A percentile compares a stretch with the other conserved stretches of the same genome.
Evolutionary conservation across 257 asterid genomes (phyloP).

Genomic region (Euphrasia confusa): DNA sequence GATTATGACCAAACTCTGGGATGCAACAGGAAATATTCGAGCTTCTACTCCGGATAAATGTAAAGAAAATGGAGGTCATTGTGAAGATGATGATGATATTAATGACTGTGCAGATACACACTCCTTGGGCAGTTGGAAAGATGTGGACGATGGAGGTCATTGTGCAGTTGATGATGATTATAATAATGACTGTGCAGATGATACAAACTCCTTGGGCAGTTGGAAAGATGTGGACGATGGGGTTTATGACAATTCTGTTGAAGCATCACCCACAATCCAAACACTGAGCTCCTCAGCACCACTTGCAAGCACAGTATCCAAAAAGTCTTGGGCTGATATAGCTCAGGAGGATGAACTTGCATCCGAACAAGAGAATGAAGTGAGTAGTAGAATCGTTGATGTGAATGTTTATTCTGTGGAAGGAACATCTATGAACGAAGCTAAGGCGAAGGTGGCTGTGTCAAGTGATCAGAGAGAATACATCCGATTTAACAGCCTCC

Average conservation of each 20-base stretch:
- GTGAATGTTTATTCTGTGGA: slow-evolving; percentile 26
- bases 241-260: slow-evolving; percentile 34
- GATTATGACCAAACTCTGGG: slow-evolving; percentile 20
- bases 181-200: slow-evolving; percentile 42
- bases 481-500: slow-evolving; percentile 40
- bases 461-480: slow-evolving; percentile 56
- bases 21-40: slow-evolving; percentile 25
- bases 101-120: slow-evolving; percentile 51
- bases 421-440: slow-evolving; percentile 31
- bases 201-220: slow-evolving; percentile 58
- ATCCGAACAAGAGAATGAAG: slow-evolving; percentile 37
- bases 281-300: slow-evolving; percentile 31
- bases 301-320: slow-evolving; percentile 33
- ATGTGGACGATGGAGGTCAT: slow-evolving; percentile 32
- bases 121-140: slow-evolving; percentile 74
- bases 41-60: slow-evolving; percentile 33
- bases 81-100: slow-evolving; percentile 27
- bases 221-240: slow-evolving; percentile 61
- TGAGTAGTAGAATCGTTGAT: slow-evolving; percentile 16
- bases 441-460: slow-evolving; percentile 44
- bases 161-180: slow-evolving; percentile 25
- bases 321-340: slow-evolving; percentile 98
- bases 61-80: slow-evolving; percentile 35
- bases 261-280: slow-evolving; percentile 31
- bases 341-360: slow-evolving; percentile 81